phyloP scores from a whole-genome alignment of 352 stramenopile species.

The Phytopythium delawarense region DNA sequence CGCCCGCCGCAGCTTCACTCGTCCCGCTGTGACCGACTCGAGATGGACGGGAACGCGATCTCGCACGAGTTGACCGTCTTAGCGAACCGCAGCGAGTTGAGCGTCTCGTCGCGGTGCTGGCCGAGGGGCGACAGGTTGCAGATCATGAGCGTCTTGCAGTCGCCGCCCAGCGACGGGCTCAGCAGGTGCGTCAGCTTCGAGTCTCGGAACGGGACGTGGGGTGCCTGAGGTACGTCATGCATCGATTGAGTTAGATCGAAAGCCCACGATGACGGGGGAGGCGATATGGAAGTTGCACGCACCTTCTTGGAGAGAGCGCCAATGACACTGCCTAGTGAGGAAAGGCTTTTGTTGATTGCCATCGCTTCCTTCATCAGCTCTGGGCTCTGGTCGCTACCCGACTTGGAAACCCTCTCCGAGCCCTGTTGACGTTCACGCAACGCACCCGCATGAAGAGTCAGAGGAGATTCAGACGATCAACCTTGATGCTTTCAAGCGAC shows the following conservation, averaged over 20 bases:
- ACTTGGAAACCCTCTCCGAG: constrained; percentile 82
- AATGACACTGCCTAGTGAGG: constrained; percentile 80
- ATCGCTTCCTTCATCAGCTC: constrained; percentile 82
- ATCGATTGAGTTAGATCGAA: background rate
- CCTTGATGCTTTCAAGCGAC: background rate
- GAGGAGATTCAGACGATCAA: background rate
- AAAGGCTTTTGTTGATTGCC: constrained; percentile 88
- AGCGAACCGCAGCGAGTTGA: constrained; percentile 85
- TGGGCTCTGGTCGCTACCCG: constrained; percentile 65
- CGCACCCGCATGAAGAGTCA: background rate
- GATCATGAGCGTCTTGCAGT: constrained; percentile 91
- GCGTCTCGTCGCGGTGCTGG: constrained; percentile 74
- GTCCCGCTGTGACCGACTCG: constrained; percentile 21
- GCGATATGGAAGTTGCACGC: constrained; percentile 3
- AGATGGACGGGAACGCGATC: constrained; percentile 60
- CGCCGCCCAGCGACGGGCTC: constrained; percentile 76
- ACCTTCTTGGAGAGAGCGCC: constrained; percentile 81
- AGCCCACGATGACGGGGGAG: background rate
- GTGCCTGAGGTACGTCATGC: constrained; percentile 25
- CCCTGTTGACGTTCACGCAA: constrained; percentile 22
- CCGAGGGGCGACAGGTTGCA: constrained; percentile 81
- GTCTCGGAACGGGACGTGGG: constrained; percentile 85
- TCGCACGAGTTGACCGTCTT: constrained; percentile 89
- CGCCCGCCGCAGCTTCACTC: background rate
- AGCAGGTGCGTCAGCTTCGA: constrained; percentile 88